Conservation (phyloP, 2,329 filamentous ascomycete genomes). For the Aplosporella prunicola region DNA sequence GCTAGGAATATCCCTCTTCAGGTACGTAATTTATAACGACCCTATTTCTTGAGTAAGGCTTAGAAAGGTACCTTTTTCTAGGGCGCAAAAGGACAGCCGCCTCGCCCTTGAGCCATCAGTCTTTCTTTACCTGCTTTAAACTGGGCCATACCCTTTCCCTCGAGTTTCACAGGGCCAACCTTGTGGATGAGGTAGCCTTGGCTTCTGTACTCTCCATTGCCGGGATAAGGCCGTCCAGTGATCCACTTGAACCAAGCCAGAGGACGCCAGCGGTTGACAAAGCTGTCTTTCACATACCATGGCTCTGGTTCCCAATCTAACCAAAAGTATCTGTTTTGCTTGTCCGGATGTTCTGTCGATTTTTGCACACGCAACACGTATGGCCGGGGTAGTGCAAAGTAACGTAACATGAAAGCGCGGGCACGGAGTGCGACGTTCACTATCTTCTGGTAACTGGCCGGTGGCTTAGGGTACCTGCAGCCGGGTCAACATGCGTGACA, state of each 20-base stretch:
- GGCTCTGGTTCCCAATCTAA: conserved; percentile 51
- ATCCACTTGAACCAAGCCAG: conserved; percentile 41
- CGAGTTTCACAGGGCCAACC: conserved; percentile 50
- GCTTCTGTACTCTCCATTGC: conserved; percentile 39
- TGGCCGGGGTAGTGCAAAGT: conserved; percentile 51
- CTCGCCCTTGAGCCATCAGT: conserved; percentile 19
- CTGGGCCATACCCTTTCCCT: conserved; percentile 35
- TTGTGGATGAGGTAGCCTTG: conserved; percentile 49
- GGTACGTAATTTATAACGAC: no score
- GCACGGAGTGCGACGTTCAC: conserved; percentile 41
- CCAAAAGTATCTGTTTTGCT: conserved; percentile 39
- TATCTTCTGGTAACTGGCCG: conserved; percentile 23
- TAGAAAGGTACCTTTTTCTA: no score
- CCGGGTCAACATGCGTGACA: background rate
- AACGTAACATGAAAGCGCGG: conserved; percentile 48
- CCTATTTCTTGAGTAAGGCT: no score
- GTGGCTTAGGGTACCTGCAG: conserved; percentile 30
- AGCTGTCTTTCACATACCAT: conserved; percentile 50
- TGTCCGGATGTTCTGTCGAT: conserved; percentile 37
- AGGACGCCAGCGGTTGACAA: conserved; percentile 55
- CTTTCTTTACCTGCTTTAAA: conserved; percentile 18
- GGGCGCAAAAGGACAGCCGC: conserved; percentile 24
- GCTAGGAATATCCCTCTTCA: no score
- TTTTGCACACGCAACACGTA: conserved; percentile 24
- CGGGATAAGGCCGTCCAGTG: conserved; percentile 39